Conservation (phyloP, 225 moss, liverwort and hornwort species). For the Marchantia paleacea region DNA sequence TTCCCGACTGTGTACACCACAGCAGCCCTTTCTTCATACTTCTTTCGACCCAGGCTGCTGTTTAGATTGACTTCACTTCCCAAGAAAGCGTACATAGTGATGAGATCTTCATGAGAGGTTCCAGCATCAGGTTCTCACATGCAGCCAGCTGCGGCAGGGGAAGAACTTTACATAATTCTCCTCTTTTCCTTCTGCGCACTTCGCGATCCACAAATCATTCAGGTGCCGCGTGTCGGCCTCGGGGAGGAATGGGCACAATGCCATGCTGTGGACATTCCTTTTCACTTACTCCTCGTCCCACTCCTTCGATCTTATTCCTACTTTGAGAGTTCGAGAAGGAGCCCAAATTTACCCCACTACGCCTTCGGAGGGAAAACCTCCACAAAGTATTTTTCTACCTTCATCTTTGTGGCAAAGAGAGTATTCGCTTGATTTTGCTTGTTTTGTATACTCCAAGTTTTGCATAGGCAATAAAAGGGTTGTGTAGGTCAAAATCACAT, state of each 20-base stretch:
- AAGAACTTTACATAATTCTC: no score
- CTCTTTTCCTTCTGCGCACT: no score
- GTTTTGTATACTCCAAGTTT: no score
- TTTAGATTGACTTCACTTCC: not conserved
- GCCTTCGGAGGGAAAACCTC: no score
- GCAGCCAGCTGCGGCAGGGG: not conserved
- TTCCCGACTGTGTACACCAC: not conserved
- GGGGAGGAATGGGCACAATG: not conserved
- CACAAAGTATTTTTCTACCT: no score
- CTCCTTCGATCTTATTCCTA: not conserved
- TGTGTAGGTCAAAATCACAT: no score
- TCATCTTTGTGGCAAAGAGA: no score
- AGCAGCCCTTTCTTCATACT: not conserved
- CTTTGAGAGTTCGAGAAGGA: no score
- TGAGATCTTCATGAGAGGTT: not conserved
- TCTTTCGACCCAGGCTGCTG: not conserved
- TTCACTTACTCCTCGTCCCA: not conserved
- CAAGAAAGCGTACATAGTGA: not conserved
- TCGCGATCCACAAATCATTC: not conserved
- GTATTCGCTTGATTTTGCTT: no score
- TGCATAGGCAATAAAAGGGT: no score
- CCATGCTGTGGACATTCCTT: not conserved
- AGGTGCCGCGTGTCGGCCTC: not conserved
- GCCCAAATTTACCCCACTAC: no score
- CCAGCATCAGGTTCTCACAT: not conserved